These are phyloP conservation scores for Alternaria angustiovoidea DNA, from an alignment of 2,329 filamentous ascomycete species.

Conservation along the genomic window DNA sequence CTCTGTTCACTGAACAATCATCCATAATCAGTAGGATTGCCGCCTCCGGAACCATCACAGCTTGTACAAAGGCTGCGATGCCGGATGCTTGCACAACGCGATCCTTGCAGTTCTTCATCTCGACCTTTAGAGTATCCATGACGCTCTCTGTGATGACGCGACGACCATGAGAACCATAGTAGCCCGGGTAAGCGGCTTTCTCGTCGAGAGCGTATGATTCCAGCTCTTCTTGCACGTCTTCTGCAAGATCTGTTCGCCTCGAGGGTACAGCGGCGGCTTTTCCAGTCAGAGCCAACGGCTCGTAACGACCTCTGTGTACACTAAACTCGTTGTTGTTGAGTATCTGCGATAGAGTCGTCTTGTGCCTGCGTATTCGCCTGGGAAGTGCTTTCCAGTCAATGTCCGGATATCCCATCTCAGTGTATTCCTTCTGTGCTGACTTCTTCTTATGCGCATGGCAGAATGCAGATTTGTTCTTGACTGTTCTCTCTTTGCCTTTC, in stretches of 20 bases:
- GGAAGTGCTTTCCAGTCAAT: slow-evolving; percentile 74
- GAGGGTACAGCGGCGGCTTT: slow-evolving; percentile 35
- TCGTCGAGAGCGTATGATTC: slow-evolving; percentile 30
- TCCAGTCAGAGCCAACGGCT: slow-evolving; percentile 34
- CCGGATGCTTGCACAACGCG: slow-evolving; percentile 41
- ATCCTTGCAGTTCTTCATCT: slow-evolving; percentile 40
- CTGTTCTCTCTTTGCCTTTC: slow-evolving; percentile 37
- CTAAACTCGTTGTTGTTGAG: slow-evolving; percentile 59
- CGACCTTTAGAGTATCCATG: slow-evolving; percentile 33
- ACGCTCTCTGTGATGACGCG: slow-evolving; percentile 69
- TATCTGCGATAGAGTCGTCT: slow-evolving; percentile 64
- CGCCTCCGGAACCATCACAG: slow-evolving; percentile 75
- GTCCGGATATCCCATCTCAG: slow-evolving; percentile 68
- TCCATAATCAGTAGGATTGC: slow-evolving; percentile 65
- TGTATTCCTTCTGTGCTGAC: slow-evolving; percentile 54
- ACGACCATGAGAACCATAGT: slow-evolving; percentile 81
- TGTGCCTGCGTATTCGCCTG: slow-evolving; percentile 65
- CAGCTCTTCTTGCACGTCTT: slow-evolving; percentile 48
- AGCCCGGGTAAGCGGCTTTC: slow-evolving; percentile 61
- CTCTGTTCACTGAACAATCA: slow-evolving; percentile 58
- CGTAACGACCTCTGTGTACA: slow-evolving; percentile 28
- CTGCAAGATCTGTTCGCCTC: slow-evolving; percentile 54
- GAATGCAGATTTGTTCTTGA: slow-evolving; percentile 62
- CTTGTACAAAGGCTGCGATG: slow-evolving; percentile 47
- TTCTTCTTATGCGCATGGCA: slow-evolving; percentile 48